phyloP scores from a whole-genome alignment of 441 rosid species.

The Aquilaria agallochum region DNA sequence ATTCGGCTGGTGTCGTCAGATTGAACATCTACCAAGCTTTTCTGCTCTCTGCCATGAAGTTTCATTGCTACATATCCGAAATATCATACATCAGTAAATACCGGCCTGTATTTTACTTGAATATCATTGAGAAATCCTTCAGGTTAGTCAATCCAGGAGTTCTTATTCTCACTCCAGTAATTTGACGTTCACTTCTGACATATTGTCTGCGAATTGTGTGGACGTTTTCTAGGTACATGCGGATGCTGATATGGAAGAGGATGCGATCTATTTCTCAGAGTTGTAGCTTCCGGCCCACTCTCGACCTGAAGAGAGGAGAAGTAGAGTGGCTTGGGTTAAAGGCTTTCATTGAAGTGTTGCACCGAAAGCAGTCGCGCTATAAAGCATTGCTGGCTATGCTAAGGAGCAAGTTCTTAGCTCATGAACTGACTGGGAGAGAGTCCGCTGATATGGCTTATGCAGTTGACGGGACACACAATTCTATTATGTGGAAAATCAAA shows the following conservation, averaged over 20 bases:
- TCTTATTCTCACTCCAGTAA: neutral
- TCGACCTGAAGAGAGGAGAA: slow-evolving; percentile 45
- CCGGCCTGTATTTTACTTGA: slow-evolving; percentile 24
- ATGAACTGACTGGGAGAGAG: slow-evolving; percentile 17
- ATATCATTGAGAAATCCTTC: slow-evolving; percentile 44
- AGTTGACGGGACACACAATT: slow-evolving; percentile 37
- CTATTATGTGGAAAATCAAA: neutral
- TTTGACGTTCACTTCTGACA: neutral
- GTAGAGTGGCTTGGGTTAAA: slow-evolving; percentile 82
- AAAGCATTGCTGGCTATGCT: slow-evolving; percentile 37
- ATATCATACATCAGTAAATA: slow-evolving; percentile 52
- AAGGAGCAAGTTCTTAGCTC: slow-evolving; percentile 34
- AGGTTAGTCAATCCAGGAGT: slow-evolving; percentile 35
- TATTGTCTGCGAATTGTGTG: neutral
- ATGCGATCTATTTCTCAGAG: slow-evolving; percentile 30
- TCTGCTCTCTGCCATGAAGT: slow-evolving; percentile 85
- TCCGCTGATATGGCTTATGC: slow-evolving; percentile 51
- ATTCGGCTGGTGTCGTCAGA: slow-evolving; percentile 63
- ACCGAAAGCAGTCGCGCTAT: slow-evolving; percentile 63
- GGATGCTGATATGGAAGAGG: slow-evolving; percentile 44
- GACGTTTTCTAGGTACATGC: slow-evolving; percentile 45
- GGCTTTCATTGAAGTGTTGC: slow-evolving; percentile 58
- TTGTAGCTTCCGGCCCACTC: slow-evolving; percentile 31
- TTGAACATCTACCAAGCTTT: slow-evolving; percentile 85
- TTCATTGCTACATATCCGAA: slow-evolving; percentile 64